Evolutionary conservation across 2,329 filamentous ascomycete species (phyloP), one percentile per base, ranked within the genome.

Genomic region (Epichloe baconii): DNA sequence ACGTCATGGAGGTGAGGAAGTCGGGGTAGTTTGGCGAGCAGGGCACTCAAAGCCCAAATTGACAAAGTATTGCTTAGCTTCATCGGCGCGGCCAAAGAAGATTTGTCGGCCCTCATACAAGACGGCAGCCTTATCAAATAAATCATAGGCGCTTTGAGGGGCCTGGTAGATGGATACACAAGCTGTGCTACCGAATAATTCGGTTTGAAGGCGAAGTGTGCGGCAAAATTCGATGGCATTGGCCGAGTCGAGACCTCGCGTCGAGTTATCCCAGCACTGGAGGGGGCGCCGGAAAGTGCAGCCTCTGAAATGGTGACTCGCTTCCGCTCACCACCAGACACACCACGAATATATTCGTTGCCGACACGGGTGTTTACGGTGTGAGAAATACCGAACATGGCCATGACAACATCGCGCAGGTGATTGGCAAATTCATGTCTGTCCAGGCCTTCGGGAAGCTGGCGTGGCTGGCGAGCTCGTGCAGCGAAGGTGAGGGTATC

Each of bases 401-500:
- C 83, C 83, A 87, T 86, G 55, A 83, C 77, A 43, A 87, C 82
- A 63, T 88, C 83, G 35, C 82, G 76, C 56, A 85, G 68, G 56
- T 86, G 82, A 57, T 76, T 71, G 34, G 81, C 46, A 10, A 53
- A 53, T 8, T 71, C 68, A 48, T 71, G 65, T 54, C 69, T 70
- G 56, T 70, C 70, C 12, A 84, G 71, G 40, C 81, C 81, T 7
- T 74, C 69, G 4, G 83, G 82, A 2, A 83, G 73, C 35, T 76
- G 59, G 42, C 78, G 76, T 2, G 84, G 83, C 47, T 83, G 78
- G 51, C 84, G 76, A 5, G 86, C 84, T 17, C 79, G 73, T 4
- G 86, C 85, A 17, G 86, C 86, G 55, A 91, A 91, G 50, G 80
- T 83, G 45, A 91, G 74, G 1, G 87, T 93, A 59, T 91, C 84